Evolutionary conservation across 2,329 filamentous ascomycete genomes (phyloP).

Genomic region (Chrysoporthe cubensis): DNA sequence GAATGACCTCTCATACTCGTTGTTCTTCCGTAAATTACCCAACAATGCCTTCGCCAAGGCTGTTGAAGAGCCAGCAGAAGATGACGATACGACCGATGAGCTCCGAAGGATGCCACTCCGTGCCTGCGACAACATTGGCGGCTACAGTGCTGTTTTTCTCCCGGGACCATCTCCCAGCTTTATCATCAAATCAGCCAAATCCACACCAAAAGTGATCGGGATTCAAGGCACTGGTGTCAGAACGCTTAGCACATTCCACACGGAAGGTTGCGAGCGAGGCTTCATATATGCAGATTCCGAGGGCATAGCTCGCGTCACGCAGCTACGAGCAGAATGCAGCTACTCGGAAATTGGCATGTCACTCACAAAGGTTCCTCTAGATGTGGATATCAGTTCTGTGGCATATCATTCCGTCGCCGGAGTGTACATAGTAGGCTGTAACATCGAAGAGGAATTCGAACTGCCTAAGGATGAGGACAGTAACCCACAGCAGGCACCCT

Average conservation of each 20-base stretch:
- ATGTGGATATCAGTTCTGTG: constrained; percentile 71
- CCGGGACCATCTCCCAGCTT: constrained; percentile 81
- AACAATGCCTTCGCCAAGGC: constrained; percentile 69
- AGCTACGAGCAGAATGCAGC: constrained; percentile 68
- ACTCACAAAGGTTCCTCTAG: constrained; percentile 71
- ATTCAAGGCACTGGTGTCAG: constrained; percentile 71
- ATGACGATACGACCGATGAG: constrained; percentile 50
- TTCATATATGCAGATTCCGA: constrained; percentile 81
- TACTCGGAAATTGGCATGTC: constrained; percentile 78
- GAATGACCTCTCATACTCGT: constrained; percentile 54
- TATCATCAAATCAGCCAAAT: constrained; percentile 80
- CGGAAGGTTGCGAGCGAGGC: constrained; percentile 74
- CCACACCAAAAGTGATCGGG: constrained; percentile 73
- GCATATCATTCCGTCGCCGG: constrained; percentile 76
- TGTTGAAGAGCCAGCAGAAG: constrained; percentile 52
- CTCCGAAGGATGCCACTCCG: constrained; percentile 58
- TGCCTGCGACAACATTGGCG: constrained; percentile 67
- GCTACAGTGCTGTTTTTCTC: constrained; percentile 82
- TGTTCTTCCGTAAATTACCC: constrained; percentile 77
- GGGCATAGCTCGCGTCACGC: constrained; percentile 73
- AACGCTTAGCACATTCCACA: constrained; percentile 77
- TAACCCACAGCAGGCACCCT: constrained; percentile 27
- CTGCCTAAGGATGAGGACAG: constrained; percentile 84
- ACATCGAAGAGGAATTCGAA: constrained; percentile 71
- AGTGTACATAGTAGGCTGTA: constrained; percentile 78